A percentile compares a stretch with the other conserved stretches of the same genome.
Conservation (phyloP, 129 eudicot species). For the Solidago caesia region DNA sequence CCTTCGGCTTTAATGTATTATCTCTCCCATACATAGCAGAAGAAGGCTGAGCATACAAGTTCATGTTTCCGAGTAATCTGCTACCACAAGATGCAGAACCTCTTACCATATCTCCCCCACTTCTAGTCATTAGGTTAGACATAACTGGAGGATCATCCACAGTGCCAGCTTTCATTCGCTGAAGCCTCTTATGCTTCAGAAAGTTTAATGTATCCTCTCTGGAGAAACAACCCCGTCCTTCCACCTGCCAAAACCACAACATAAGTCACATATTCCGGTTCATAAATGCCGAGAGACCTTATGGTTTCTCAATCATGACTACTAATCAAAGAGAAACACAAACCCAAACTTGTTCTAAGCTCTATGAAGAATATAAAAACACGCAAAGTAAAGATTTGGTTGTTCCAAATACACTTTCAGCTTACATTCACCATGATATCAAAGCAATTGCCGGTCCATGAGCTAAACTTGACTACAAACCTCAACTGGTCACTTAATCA, state of each 20-base stretch:
- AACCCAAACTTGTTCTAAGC: not conserved
- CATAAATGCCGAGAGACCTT: constrained; percentile 2
- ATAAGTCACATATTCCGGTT: constrained; percentile 5
- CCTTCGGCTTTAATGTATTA: constrained; percentile 48
- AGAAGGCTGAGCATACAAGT: constrained; percentile 31
- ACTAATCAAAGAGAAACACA: constrained; percentile 7
- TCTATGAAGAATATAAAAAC: not conserved
- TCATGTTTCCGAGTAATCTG: constrained; percentile 38
- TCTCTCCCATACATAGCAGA: constrained; percentile 29
- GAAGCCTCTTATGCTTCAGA: constrained; percentile 84
- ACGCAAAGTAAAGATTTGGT: not conserved
- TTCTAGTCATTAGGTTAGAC: constrained; percentile 51
- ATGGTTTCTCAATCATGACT: constrained; percentile 8
- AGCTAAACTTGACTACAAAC: not conserved
- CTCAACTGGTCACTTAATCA: not conserved
- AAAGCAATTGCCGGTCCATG: not conserved
- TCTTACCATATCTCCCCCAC: constrained; percentile 80
- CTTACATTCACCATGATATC: not conserved
- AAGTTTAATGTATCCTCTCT: constrained; percentile 75
- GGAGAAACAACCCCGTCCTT: constrained; percentile 81
- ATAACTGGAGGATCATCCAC: constrained; percentile 37
- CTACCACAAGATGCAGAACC: constrained; percentile 62
- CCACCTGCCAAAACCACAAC: constrained; percentile 61
- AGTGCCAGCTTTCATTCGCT: constrained; percentile 51
- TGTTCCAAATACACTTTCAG: not conserved